Percentiles rank a stretch among this genome's conserved stretches.
phyloP scores from a whole-genome alignment of 805 yeast genomes.

The Myxozyma mucilagina region DNA sequence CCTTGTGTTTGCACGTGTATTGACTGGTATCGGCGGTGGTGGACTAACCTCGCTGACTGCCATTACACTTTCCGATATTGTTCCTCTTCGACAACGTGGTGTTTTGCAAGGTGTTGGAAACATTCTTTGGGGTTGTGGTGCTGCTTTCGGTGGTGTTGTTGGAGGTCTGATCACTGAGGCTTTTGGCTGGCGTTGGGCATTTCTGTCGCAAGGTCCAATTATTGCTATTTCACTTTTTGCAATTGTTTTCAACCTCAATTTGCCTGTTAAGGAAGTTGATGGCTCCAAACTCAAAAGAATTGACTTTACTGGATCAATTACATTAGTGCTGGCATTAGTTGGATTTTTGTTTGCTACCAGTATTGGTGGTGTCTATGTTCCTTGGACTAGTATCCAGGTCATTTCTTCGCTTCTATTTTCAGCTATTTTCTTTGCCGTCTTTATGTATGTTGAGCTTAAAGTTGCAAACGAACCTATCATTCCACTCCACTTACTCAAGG shows the following conservation, averaged over 20 bases:
- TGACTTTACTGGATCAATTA: conserved; percentile 62
- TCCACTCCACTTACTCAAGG: conserved; percentile 57
- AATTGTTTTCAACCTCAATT: conserved; percentile 32
- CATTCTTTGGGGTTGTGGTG: conserved; percentile 73
- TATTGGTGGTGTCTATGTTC: conserved; percentile 58
- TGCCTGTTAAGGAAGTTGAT: conserved; percentile 19
- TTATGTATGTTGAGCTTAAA: conserved; percentile 53
- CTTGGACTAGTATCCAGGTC: conserved; percentile 50
- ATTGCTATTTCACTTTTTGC: conserved; percentile 44
- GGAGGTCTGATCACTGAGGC: conserved; percentile 54
- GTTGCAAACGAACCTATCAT: conserved; percentile 65
- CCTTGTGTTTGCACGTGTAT: conserved; percentile 50
- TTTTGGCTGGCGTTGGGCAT: conserved; percentile 64
- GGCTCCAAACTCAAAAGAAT: conserved; percentile 54
- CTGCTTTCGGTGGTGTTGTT: conserved; percentile 64
- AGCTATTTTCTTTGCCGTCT: conserved; percentile 40
- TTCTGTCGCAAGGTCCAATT: conserved; percentile 45
- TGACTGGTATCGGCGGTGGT: conserved; percentile 91
- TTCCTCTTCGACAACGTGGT: conserved; percentile 70
- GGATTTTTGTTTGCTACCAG: conserved; percentile 64
- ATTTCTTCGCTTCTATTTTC: conserved; percentile 42
- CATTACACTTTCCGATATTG: conserved; percentile 72
- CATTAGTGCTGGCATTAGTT: conserved; percentile 59
- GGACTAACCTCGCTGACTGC: conserved; percentile 77
- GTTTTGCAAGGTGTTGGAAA: conserved; percentile 81